phyloP scores from a whole-genome alignment of 352 stramenopile species.

The Pythium dissimile region DNA sequence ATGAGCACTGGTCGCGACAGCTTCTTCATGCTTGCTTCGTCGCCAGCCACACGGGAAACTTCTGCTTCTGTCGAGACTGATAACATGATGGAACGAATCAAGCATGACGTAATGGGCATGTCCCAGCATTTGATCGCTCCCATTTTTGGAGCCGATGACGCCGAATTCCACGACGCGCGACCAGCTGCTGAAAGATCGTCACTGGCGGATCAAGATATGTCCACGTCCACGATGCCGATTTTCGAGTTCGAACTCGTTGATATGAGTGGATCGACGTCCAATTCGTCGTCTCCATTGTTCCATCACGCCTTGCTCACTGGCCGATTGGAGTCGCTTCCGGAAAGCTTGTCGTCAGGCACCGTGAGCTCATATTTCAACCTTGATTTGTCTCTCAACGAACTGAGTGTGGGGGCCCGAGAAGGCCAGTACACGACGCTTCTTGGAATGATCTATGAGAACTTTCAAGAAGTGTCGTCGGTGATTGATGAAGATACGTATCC shows the following conservation, averaged over 20 bases:
- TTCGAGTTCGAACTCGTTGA: conserved; percentile 87
- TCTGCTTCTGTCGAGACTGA: conserved; percentile 15
- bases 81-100: conserved; percentile 56
- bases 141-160: conserved; percentile 76
- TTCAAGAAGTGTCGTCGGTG: conserved; percentile 71
- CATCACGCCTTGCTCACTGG: conserved; percentile 78
- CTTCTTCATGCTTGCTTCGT: conserved; percentile 40
- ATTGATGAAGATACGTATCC: conserved; percentile 82
- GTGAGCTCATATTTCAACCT: conserved; percentile 67
- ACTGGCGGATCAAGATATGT: conserved; percentile 47
- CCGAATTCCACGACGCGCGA: conserved; percentile 81
- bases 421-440: conserved; percentile 73
- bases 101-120: conserved; percentile 60
- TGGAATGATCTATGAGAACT: conserved; percentile 87
- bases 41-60: conserved; percentile 5
- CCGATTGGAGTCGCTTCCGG: conserved; percentile 67
- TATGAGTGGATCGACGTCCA: conserved; percentile 63
- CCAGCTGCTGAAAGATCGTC: conserved; percentile 33
- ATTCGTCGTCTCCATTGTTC: conserved; percentile 59
- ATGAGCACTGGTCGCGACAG: conserved; percentile 47
- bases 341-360: conserved; percentile 54
- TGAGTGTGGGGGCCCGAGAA: conserved; percentile 55
- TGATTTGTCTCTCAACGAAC: conserved; percentile 71
- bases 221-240: conserved; percentile 49
- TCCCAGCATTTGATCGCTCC: conserved; percentile 73